Base-by-base conservation (phyloP, 306 rosid species). In the Potentilla sterilis region DNA sequence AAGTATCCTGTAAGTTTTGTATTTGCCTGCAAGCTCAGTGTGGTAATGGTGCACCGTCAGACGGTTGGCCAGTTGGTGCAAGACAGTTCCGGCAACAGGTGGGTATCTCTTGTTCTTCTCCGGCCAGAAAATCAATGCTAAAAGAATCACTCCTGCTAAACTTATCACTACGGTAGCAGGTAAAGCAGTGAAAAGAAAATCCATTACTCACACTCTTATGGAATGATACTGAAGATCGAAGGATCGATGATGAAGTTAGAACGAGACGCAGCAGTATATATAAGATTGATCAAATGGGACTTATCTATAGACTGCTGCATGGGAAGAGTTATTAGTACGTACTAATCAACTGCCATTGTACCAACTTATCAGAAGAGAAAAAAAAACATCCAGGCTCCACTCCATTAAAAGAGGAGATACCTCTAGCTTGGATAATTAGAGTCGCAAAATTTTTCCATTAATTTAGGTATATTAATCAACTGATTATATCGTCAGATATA, bases 1-100 rank as follows among this genome's bases (percentile, higher is more conserved):
- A 12, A 72, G 72, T 8, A 79, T 9, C 44, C 78, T 79, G 44
- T 48, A 79, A 9, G 65, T 79, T 63, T 61, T 47, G 78, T 63
- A 12, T 10, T 63, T 73, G 32, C 13, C 1, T 10, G 82, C 72
- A 32, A 79, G 68, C 5, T 64, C 77, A 0, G 82, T 79, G 58
- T 49, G 40, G 77, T 48, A 79, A 32, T 79, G 46, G 21, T 72
- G 82, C 41, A 79, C 4, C 43, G 43, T 42, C 2, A 10, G 44
- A 7, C 9, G 44, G 44, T 79, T 72, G 73, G 72, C 12, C 28
- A 72, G 32, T 16, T 62, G 78, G 67, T 72, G 65, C 1, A 79
- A 8, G 40, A 63, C 32, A 5, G 82, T 62, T 49, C 77, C 82
- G 2, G 38, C 82, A 24, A 79, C 7, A 11, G 82, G 82, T 38